Base-by-base conservation (phyloP, 345 rosid species). In the Eucalyptus regnans region DNA sequence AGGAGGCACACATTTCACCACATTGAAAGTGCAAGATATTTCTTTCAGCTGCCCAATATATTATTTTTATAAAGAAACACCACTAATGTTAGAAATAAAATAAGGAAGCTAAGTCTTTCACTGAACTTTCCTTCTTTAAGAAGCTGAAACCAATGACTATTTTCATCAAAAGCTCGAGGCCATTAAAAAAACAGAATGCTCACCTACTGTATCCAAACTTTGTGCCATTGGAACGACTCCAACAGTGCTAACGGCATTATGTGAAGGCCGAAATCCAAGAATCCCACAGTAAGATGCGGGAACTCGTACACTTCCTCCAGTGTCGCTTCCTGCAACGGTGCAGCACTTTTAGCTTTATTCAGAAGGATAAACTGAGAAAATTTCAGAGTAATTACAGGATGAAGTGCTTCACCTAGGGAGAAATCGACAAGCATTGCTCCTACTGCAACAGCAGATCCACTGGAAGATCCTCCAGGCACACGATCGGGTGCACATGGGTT, bases 371-470 rank as follows among this genome's bases (percentile, higher is more conserved):
- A 51, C 16, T 33, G 86, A 66, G 46, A 9, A 83, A 81, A 86
- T 23, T 88, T 79, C 79, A n/a, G 58, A 33, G 51, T 4, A n/a
- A 12, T 86, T 54, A 15, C 23, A 85, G 71, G 88, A 89, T 27
- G 51, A 85, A 60, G 48, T 8, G 5, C 85, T 87, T 71, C 60
- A 89, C 90, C 90, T 41, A 89, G 85, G 29, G 90, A 87, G 54
- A 89, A 89, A 41, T 89, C 89, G 17, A 43, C 90, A 76, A 89
- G 87, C 50, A 10, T 87, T 50, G 84, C 90, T 54, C 62, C 89
- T 56, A 89, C 90, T 41, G 89, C 90, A 31, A 89, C 90, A 51
- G 89, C 90, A 79, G 90, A 56, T 86, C 89, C 90, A 87, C 90
- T 89, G 27, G 89, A 89, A 51, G 88, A 89, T 44, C 90, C 90